phyloP scores from a whole-genome alignment of 768 basidiomycete species.

The Royoungia palumana region DNA sequence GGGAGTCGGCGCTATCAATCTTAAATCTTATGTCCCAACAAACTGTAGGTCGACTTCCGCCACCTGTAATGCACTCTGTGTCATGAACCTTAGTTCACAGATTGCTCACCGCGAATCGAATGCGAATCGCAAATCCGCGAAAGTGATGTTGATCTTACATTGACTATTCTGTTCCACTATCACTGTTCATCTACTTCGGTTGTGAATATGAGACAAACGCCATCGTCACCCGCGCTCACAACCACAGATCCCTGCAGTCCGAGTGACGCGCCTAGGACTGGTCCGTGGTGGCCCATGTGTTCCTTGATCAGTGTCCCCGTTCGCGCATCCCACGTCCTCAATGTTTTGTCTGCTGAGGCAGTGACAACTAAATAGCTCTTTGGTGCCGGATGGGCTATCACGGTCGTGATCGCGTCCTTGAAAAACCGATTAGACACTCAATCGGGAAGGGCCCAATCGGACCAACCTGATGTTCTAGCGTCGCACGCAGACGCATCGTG shows the following conservation, averaged over 20 bases:
- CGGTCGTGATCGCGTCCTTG: constrained; percentile 83
- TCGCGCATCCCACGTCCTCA: constrained; percentile 92
- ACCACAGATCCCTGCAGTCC: constrained; percentile 69
- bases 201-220: constrained; percentile 77
- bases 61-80: too few relatives aligned
- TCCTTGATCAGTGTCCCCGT: constrained; percentile 74
- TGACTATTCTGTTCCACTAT: not conserved
- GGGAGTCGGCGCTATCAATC: too few relatives aligned
- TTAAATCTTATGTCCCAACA: too few relatives aligned
- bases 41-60: too few relatives aligned
- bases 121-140: too few relatives aligned
- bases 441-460: not conserved
- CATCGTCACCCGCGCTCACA: constrained; percentile 90
- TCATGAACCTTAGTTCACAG: too few relatives aligned
- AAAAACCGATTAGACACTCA: constrained; percentile 6
- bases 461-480: constrained; percentile 77
- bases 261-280: constrained; percentile 72
- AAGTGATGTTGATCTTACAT: too few relatives aligned
- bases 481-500: constrained; percentile 80
- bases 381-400: constrained; percentile 72
- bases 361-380: constrained; percentile 78
- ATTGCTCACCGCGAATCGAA: too few relatives aligned
- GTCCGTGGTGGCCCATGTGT: constrained; percentile 78
- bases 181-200: constrained; percentile 41
- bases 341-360: constrained; percentile 79